These are phyloP conservation scores for Kwoniella dendrophila DNA, from an alignment of 768 basidiomycete species.

Conservation along the genomic window DNA sequence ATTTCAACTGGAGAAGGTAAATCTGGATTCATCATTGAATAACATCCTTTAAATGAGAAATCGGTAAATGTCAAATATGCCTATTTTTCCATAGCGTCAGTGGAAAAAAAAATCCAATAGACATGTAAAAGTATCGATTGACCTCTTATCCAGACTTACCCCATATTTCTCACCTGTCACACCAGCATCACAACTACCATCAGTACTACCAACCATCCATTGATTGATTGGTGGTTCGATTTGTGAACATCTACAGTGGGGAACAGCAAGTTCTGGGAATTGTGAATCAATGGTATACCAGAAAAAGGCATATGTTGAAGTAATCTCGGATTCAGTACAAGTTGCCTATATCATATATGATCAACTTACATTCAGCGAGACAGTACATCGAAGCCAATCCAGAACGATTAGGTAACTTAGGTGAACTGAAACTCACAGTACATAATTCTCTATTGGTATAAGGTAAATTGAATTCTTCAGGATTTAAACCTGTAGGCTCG, in stretches of 20 bases:
- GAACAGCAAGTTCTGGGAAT: neutral
- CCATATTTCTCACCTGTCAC: neutral
- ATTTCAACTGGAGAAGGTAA: neutral
- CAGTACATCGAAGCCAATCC: neutral
- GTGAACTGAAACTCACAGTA: neutral
- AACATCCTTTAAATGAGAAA: neutral
- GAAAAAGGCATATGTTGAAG: neutral
- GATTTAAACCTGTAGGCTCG: neutral
- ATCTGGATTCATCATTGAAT: neutral
- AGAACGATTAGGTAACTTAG: neutral
- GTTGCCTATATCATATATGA: neutral
- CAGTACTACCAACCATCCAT: neutral
- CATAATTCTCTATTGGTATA: neutral
- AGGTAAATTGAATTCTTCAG: constrained; percentile 1
- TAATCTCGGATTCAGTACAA: neutral
- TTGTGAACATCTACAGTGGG: neutral
- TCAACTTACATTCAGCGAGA: no score
- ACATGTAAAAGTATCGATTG: neutral
- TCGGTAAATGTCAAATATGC: neutral
- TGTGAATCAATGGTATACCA: neutral
- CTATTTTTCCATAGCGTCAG: no score
- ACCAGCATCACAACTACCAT: neutral
- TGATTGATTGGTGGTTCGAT: neutral
- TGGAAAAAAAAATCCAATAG: no score
- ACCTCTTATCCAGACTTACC: neutral